phyloP scores from a whole-genome alignment of 495 filamentous ascomycete species.

The Apiosordaria backusii region DNA sequence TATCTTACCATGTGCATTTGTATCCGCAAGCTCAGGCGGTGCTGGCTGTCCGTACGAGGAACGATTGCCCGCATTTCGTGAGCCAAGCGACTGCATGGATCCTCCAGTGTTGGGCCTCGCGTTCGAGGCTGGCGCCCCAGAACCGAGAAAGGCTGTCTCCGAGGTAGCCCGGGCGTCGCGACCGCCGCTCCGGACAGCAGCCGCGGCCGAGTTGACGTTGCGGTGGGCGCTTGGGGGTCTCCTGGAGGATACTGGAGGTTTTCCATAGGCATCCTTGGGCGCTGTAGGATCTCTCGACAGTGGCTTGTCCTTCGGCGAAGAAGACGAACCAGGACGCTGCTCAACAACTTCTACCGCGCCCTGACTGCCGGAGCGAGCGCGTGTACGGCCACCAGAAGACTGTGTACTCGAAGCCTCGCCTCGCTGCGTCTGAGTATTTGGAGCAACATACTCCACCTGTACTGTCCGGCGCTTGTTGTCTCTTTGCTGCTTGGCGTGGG shows the following conservation, averaged over 20 bases:
- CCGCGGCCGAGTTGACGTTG: slow-evolving; percentile 37
- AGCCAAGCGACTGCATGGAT: slow-evolving; percentile 67
- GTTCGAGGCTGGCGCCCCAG: slow-evolving; percentile 40
- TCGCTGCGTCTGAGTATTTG: slow-evolving; percentile 71
- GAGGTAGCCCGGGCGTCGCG: slow-evolving; percentile 50
- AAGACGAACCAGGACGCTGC: slow-evolving; percentile 20
- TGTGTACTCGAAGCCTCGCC: slow-evolving; percentile 39
- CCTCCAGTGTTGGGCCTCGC: slow-evolving; percentile 75
- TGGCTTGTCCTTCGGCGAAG: slow-evolving; percentile 49
- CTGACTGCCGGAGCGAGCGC: slow-evolving; percentile 48
- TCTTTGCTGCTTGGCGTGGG: slow-evolving; percentile 53
- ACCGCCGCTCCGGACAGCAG: slow-evolving; percentile 50
- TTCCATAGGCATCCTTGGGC: slow-evolving; percentile 40
- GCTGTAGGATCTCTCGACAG: slow-evolving; percentile 50
- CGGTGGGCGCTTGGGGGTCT: slow-evolving; percentile 48
- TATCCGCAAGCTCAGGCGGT: slow-evolving; percentile 81
- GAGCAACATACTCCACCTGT: slow-evolving; percentile 96
- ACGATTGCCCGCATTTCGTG: slow-evolving; percentile 65
- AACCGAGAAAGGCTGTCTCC: slow-evolving; percentile 45
- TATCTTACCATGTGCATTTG: slow-evolving; percentile 87
- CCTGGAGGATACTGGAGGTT: slow-evolving; percentile 38
- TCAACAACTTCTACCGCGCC: slow-evolving; percentile 42
- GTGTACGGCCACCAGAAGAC: slow-evolving; percentile 41
- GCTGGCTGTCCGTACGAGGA: slow-evolving; percentile 87
- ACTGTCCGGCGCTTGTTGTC: slow-evolving; percentile 93